Evolutionary conservation across 2,329 filamentous ascomycete species (phyloP), one percentile per base, ranked within the genome.

Genomic region (Fusarium nelsonii): DNA sequence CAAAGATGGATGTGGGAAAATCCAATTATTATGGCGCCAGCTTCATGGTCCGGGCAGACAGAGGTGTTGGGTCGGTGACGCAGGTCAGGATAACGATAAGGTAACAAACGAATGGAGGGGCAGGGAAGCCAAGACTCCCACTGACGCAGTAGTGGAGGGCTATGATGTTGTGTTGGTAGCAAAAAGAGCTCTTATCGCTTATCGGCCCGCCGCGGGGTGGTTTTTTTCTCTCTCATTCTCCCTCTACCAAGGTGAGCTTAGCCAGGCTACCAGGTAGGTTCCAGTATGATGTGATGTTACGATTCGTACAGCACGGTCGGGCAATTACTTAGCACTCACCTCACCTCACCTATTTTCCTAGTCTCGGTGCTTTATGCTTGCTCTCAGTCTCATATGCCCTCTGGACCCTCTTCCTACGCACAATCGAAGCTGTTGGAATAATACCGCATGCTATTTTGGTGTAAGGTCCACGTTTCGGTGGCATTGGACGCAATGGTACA

Each of bases 121-220:
- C 59, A 63, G 57, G 48, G 45, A 63, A 61, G 59, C 39, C 45
- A 50, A 65, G 65, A 58, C 65, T 20, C 18, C 36, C 36, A 57
- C 54, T 61, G 57, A 66, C 58, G 55, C 48, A 51, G 48, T 58
- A 44, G 55, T 69, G 68, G 65, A 53, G 63, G 52, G 61, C 23
- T 53, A 63, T 63, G 56, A 59, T 63, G 61, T 57, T 18, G 44
- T 59, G 23, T 51, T 54, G 50, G 28, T 28, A 28, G 56, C 37
- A 57, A 70, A 57, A 64, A 41, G 65, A 74, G 66, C 71, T 70
- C 72, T 74, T 73, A 71, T 74, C 72, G 70, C 69, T 74, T 74
- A 74, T 74, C 72, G 72, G 68, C 50, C 63, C 68, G 70, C 68
- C 48, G 72, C 63, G 70, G 68, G 71, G 69, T 60, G 40, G 6